Evolutionary conservation across 371 early-diverging fungal genomes (phyloP), one percentile per base, ranked within the genome.

Genomic region (Chytridium lagenaria): DNA sequence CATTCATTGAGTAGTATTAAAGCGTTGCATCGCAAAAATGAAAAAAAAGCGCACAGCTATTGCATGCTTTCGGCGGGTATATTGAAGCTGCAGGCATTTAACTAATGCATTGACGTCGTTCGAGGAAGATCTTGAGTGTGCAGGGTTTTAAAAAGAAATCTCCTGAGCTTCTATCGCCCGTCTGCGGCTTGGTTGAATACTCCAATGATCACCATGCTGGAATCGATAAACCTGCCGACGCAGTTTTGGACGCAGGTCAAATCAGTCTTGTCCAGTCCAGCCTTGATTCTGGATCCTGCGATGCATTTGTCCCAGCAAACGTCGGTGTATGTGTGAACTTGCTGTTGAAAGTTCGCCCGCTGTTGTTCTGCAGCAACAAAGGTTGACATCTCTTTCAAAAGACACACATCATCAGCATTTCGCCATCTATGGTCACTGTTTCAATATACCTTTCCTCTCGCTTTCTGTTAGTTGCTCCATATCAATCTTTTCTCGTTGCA

Each of bases 291-390:
- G n/a, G 34, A 34, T 50, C 40, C 59, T 15, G 68, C 73, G 38
- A 77, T 55, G 59, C 77, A 77, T 63, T 73, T 73, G 71, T 77
- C 77, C 77, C 77, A 77, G 68, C 77, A 77, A 34, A 68, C 33
- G 33, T 77, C 74, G 0, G 77, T 73, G 64, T 69, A 73, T 23
- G 38, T 22, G 66, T 66, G 65, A 23, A 71, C 71, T 73, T 70
- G 64, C 61, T 70, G 69, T 37, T 75, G 75, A 39, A 75, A 74
- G 34, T n/a, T 28, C 3, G 70, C 70, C 39, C 59, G 12, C 38
- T 69, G 70, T 59, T 75, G 75, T 40, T 75, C 75, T 16, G 64
- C 51, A 7, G 40, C 50, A n/a, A 69, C 37, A 40, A 69, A 69
- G 26, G 65, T 7, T 19, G 69, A 39, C 37, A 74, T 61, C 33